These are phyloP conservation scores for Leccinum griseonigrum DNA, from an alignment of 1,284 basidiomycete species.

Conservation along the genomic window DNA sequence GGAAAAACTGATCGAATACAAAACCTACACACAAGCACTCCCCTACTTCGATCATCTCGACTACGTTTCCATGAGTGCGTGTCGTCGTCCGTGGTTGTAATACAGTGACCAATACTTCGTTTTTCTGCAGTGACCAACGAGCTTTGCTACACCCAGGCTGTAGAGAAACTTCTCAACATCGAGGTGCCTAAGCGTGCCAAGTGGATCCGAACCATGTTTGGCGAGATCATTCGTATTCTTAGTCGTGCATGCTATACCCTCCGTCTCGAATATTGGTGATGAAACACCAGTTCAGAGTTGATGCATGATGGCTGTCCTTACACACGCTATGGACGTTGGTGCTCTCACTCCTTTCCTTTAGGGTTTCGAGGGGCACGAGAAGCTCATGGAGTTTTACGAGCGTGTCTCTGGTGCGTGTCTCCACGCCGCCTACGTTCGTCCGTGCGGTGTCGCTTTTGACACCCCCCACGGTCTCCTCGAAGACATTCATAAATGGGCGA, in stretches of 20 bases:
- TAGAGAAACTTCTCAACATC: conserved; percentile 98
- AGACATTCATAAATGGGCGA: conserved; percentile 98
- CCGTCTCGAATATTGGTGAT: background rate
- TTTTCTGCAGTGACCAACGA: conserved; percentile 84
- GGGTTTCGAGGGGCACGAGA: conserved; percentile 99
- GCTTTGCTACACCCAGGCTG: conserved; percentile 94
- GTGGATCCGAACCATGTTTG: conserved; percentile 98
- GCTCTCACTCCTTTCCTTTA: conserved; percentile 98
- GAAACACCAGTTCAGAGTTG: conserved; percentile 53
- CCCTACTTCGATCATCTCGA: conserved; percentile 99
- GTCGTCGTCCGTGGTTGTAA: background rate
- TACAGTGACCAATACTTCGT: background rate
- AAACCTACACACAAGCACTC: conserved; percentile 97
- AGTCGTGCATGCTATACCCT: conserved; percentile 65
- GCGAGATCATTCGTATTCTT: conserved; percentile 94
- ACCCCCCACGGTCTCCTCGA: conserved; percentile 94
- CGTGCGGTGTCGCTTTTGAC: conserved; percentile 98
- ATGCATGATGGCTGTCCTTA: conserved; percentile 84
- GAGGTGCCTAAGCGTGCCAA: conserved; percentile 98
- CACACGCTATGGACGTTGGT: conserved; percentile 96
- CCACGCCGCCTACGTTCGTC: conserved; percentile 97
- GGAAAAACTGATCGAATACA: conserved; percentile 99
- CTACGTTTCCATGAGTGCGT: conserved; percentile 97
- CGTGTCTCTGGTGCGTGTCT: conserved; percentile 97
- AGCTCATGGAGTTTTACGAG: conserved; percentile 99